Evolutionary conservation across 78 protist genomes (phyloP).

Genomic region (Thecamonas trahens): DNA sequence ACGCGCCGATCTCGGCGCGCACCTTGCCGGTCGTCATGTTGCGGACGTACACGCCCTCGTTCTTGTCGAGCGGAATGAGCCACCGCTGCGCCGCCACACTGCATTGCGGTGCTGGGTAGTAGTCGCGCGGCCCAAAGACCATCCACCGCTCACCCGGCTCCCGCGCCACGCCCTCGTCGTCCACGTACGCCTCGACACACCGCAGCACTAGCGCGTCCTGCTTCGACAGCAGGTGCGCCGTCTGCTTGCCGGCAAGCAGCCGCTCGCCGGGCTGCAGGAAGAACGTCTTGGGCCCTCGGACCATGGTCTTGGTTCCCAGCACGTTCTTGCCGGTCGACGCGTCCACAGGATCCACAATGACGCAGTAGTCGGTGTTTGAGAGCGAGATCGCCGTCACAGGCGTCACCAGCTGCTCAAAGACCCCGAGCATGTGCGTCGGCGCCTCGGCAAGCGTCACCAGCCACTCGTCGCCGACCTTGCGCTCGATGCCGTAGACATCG

Average conservation of each 20-base stretch:
- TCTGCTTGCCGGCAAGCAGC: slow-evolving; percentile 57
- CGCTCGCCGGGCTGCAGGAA: slow-evolving; percentile 79
- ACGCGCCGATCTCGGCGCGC: slow-evolving; percentile 54
- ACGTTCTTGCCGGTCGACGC: slow-evolving; percentile 31
- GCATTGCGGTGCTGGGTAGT: slow-evolving; percentile 58
- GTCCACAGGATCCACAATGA: slow-evolving; percentile 60
- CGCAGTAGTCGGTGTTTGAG: slow-evolving; percentile 73
- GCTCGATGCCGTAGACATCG: slow-evolving; percentile 45
- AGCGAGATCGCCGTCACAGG: slow-evolving; percentile 51
- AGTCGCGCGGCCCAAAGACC: slow-evolving; percentile 63
- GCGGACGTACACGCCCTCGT: slow-evolving; percentile 81
- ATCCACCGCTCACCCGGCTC: slow-evolving; percentile 73
- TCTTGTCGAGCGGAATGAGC: slow-evolving; percentile 55
- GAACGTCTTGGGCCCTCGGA: slow-evolving; percentile 61
- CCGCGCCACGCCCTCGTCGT: slow-evolving; percentile 32
- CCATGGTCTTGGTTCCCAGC: slow-evolving; percentile 53
- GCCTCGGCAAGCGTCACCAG: slow-evolving; percentile 58
- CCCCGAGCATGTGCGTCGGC: slow-evolving; percentile 70
- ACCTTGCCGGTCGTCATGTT: slow-evolving; percentile 71
- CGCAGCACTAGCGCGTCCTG: slow-evolving; percentile 65
- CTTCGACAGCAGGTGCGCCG: slow-evolving; percentile 44
- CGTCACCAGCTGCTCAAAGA: slow-evolving; percentile 52
- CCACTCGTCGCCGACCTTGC: slow-evolving; percentile 82
- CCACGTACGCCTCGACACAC: no score
- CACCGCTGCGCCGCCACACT: background rate